Base-by-base conservation (phyloP, 2,329 filamentous ascomycete species). In the Paraphoma chrysanthemicola region DNA sequence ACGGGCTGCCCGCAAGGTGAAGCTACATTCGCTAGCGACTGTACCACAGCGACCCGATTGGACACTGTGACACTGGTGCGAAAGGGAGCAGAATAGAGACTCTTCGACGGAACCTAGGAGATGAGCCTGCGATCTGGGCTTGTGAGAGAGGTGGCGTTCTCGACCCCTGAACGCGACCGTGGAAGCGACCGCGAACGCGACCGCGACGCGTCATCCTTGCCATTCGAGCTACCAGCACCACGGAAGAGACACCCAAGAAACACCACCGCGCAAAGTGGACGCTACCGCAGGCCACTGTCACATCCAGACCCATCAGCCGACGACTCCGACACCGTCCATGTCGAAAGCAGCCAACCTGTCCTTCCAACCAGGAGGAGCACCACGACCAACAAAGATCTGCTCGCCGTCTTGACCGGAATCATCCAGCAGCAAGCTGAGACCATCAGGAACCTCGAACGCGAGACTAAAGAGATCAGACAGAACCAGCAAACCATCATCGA, bases 351-450 rank as follows among this genome's bases (percentile, higher is more conserved):
- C 48, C 47, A 52, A 33, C 48, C 48, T 18, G 29, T 16, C 49
- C 42, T n/a, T 38, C 48, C 8, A 28, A 33, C 45, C 8, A 56
- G 41, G 54, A 56, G 41, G 53, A 48, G 48, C 29, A 44, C 38
- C 36, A 33, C 31, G 31, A 52, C 53, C 28, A 56, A 56, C 38
- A 56, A 56, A 52, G 48, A 52, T 30, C 36, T 56, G 36, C 53
- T 52, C 31, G 17, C n/a, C 9, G 43, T 44, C 48, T 44, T 56
- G 44, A 56, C 53, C 6, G 44, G 51, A 29, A 44, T 56, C 23
- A 56, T 56, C 30, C 44, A 39, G 44, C 48, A 56, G 30, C 47
- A 51, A 45, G 47, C 33, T 41, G 48, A 56, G 17, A 56, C 48
- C 10, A 56, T 52, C 29, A 41, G 17, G 36, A 52, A 51, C 42